phyloP scores from a whole-genome alignment of 805 yeast genomes.

The Suhomyces faveliae region DNA sequence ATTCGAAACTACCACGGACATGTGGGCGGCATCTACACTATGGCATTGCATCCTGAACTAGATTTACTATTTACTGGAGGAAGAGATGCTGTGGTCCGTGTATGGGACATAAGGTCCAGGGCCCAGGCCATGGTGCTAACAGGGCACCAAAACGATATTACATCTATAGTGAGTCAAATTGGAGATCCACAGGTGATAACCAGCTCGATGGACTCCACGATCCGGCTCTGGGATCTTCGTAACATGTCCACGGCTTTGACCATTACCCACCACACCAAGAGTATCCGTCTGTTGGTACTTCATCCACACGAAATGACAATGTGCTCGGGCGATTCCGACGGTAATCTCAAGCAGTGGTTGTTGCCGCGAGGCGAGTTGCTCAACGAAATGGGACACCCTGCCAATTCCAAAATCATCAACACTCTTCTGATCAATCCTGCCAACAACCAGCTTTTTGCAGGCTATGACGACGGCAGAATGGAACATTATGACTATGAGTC shows the following conservation, averaged over 20 bases:
- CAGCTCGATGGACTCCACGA: slow-evolving; percentile 80
- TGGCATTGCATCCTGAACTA: slow-evolving; percentile 83
- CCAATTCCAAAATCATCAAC: slow-evolving; percentile 55
- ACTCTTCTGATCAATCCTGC: slow-evolving; percentile 65
- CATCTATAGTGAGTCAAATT: slow-evolving; percentile 62
- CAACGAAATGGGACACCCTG: slow-evolving; percentile 53
- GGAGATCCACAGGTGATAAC: slow-evolving; percentile 85
- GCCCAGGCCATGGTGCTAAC: slow-evolving; percentile 69
- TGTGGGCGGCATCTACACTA: slow-evolving; percentile 79
- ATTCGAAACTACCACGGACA: slow-evolving; percentile 93
- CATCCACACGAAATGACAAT: slow-evolving; percentile 73
- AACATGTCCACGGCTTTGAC: slow-evolving; percentile 72
- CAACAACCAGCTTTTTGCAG: slow-evolving; percentile 64
- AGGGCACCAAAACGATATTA: slow-evolving; percentile 80
- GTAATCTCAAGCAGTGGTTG: slow-evolving; percentile 74
- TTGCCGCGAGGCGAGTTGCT: slow-evolving; percentile 72
- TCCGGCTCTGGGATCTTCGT: slow-evolving; percentile 85
- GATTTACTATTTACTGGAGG: slow-evolving; percentile 87
- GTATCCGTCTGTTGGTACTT: slow-evolving; percentile 69
- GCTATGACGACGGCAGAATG: slow-evolving; percentile 80
- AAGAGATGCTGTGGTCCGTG: slow-evolving; percentile 78
- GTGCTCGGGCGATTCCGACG: slow-evolving; percentile 78
- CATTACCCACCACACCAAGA: slow-evolving; percentile 80
- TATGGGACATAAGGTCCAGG: slow-evolving; percentile 91
- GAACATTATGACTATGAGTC: slow-evolving; percentile 74